These are phyloP conservation scores for Citrus unshiu DNA, from an alignment of 345 rosid species.

Conservation along the genomic window DNA sequence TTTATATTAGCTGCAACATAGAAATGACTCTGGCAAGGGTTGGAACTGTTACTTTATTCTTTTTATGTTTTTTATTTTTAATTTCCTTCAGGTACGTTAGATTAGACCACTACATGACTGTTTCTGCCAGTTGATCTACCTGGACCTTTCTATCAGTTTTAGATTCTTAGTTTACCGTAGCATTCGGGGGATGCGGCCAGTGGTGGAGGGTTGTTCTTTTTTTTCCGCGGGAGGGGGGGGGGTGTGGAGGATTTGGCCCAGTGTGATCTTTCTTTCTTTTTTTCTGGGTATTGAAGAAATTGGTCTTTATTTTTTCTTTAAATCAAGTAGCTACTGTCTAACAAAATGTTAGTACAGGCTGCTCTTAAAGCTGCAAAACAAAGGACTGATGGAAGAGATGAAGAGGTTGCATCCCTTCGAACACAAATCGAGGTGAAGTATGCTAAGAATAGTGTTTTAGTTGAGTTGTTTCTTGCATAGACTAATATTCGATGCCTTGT, in stretches of 20 bases:
- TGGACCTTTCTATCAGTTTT: constrained; percentile 1
- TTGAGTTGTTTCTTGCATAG: constrained; percentile 13
- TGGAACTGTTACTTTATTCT: not conserved
- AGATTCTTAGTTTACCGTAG: not conserved
- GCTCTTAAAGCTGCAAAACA: constrained; percentile 86
- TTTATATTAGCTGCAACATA: not conserved
- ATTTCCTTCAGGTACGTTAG: constrained; percentile 1
- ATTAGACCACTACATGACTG: constrained; percentile 2
- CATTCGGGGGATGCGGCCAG: no score
- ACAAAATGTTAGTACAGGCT: constrained; percentile 49
- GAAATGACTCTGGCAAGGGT: not conserved
- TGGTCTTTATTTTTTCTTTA: not conserved
- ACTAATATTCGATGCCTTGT: constrained; percentile 16
- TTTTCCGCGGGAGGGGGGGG: no score
- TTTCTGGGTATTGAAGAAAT: not conserved
- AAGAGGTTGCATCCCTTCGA: constrained; percentile 64
- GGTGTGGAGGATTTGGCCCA: no score
- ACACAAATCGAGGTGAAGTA: constrained; percentile 75
- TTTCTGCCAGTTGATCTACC: not conserved
- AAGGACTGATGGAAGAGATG: constrained; percentile 70
- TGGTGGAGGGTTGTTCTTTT: no score
- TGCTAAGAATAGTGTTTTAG: constrained; percentile 16
- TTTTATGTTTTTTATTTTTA: not conserved
- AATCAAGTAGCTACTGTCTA: not conserved
- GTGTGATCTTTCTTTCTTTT: no score